phyloP scores from a whole-genome alignment of 305 asterid genomes.

The Solanum hybrid region DNA sequence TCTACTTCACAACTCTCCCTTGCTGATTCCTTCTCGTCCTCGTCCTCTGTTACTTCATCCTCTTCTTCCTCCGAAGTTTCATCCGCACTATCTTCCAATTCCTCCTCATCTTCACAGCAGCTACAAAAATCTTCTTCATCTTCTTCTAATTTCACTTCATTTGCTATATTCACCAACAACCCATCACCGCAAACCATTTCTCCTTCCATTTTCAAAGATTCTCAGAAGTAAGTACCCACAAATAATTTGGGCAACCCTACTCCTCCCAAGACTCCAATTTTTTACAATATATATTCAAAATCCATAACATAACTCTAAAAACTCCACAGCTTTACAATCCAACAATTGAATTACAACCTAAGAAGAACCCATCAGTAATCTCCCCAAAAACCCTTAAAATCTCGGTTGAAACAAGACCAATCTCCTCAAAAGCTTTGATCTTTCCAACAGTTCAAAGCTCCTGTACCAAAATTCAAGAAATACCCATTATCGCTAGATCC shows the following conservation, averaged over 20 bases:
- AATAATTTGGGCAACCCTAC: slow-evolving; percentile 3
- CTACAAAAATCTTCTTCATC: slow-evolving; percentile 91
- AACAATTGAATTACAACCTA: background rate
- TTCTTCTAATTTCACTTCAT: slow-evolving; percentile 38
- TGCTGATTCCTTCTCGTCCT: slow-evolving; percentile 26
- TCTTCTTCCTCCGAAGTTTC: slow-evolving; percentile 25
- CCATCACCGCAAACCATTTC: slow-evolving; percentile 15
- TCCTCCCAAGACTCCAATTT: background rate
- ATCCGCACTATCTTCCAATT: slow-evolving; percentile 47
- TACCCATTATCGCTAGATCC: slow-evolving; percentile 47
- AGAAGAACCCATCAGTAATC: background rate
- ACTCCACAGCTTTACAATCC: background rate
- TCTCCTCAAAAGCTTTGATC: slow-evolving; percentile 6
- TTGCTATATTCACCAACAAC: slow-evolving; percentile 15
- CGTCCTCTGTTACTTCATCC: slow-evolving; percentile 44
- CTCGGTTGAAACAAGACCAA: background rate
- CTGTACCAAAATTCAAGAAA: slow-evolving; percentile 35
- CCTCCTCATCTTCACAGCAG: slow-evolving; percentile 88
- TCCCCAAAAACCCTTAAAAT: background rate
- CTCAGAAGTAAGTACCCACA: slow-evolving; percentile 10
- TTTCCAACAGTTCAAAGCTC: background rate
- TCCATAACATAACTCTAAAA: background rate
- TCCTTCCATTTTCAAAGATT: slow-evolving; percentile 27
- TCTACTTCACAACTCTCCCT: slow-evolving; percentile 21
- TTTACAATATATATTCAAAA: background rate